Conservation (phyloP, 2,329 filamentous ascomycete species). For the Ceratocystis papillata region DNA sequence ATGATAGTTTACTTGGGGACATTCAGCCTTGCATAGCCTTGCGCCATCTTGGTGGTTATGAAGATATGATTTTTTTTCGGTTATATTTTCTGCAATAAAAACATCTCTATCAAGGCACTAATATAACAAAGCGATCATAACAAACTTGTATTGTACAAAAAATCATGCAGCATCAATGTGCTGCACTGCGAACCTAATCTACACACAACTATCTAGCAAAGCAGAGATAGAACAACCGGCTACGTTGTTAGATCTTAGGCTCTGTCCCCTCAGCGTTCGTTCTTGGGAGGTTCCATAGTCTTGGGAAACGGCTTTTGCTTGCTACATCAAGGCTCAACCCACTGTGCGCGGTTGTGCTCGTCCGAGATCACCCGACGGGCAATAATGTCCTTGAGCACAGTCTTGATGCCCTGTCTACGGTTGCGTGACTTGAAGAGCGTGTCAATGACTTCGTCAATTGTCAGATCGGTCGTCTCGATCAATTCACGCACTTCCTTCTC, state of each 20-base stretch:
- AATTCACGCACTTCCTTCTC: slow-evolving; percentile 50
- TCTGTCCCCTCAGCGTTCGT: neutral
- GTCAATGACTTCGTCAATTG: slow-evolving; percentile 49
- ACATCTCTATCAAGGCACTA: neutral
- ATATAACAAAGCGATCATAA: neutral
- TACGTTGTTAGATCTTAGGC: neutral
- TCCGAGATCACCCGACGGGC: slow-evolving; percentile 47
- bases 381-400: slow-evolving; percentile 59
- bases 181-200: slow-evolving; percentile 18
- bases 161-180: neutral
- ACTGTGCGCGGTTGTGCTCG: slow-evolving; percentile 36
- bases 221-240: neutral
- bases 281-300: neutral
- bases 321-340: slow-evolving; percentile 28
- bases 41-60: neutral
- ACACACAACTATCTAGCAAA: slow-evolving; percentile 14
- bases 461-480: slow-evolving; percentile 35
- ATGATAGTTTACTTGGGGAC: no score
- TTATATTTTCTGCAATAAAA: neutral
- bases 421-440: slow-evolving; percentile 50
- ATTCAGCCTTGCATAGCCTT: no score
- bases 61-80: neutral
- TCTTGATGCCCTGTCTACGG: slow-evolving; percentile 57
- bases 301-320: neutral
- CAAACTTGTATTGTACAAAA: slow-evolving; percentile 22